These are phyloP conservation scores for Torulaspora gathmanii DNA, from an alignment of 805 yeast species.

Conservation along the genomic window DNA sequence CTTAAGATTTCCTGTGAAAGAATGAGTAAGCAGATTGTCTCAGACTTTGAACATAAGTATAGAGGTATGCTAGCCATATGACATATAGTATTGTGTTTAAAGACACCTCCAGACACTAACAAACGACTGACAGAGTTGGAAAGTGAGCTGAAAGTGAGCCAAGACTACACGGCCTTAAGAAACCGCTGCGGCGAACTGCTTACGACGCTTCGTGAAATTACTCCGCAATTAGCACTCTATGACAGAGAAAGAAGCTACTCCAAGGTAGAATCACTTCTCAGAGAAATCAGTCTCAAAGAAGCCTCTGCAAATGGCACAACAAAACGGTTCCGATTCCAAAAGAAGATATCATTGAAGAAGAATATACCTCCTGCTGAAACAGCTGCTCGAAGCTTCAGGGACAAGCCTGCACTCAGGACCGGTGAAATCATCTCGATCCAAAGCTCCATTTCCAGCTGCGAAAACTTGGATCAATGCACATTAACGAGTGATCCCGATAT, in stretches of 20 bases:
- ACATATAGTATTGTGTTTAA: too few species aligned
- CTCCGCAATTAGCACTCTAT: slow-evolving; percentile 17
- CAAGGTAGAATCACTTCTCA: slow-evolving; percentile 17
- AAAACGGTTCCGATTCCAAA: slow-evolving; percentile 8
- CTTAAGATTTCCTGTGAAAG: neutral
- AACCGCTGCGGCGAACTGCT: slow-evolving; percentile 13
- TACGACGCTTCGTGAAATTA: slow-evolving; percentile 8
- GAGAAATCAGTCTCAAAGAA: slow-evolving; percentile 9
- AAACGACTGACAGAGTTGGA: slow-evolving; percentile 3
- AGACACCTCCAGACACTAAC: neutral
- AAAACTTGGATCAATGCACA: slow-evolving; percentile 15
- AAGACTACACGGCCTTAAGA: slow-evolving; percentile 8
- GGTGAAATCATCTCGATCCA: neutral
- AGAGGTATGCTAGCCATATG: neutral
- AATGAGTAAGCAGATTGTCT: neutral
- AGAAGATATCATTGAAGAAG: neutral
- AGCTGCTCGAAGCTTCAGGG: neutral
- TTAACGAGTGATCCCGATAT: neutral
- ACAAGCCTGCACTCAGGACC: neutral
- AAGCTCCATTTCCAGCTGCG: slow-evolving; percentile 10
- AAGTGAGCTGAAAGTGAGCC: neutral
- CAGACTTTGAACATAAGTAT: neutral
- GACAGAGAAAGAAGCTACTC: slow-evolving; percentile 19
- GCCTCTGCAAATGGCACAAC: neutral
- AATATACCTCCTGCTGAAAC: neutral